Evolutionary conservation across 2,329 filamentous ascomycete species (phyloP), one percentile per base, ranked within the genome.

Genomic region (Elsinoe ampelina): DNA sequence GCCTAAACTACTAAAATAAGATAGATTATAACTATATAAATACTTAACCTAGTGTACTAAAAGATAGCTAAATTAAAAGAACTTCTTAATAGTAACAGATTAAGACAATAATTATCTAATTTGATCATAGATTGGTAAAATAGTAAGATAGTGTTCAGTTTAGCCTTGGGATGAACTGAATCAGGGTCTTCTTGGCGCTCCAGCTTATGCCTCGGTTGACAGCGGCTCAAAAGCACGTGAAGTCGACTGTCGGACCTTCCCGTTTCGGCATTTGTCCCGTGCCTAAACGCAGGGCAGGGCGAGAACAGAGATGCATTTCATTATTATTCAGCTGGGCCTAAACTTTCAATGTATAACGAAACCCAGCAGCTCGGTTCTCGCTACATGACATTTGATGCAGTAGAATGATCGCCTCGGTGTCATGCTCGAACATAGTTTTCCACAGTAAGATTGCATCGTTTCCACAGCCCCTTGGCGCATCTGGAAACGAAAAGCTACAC

Each of bases 161-260:
- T n/a, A n/a, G n/a, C n/a, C n/a, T n/a, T n/a, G n/a, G n/a, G n/a
- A n/a, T n/a, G n/a, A n/a, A n/a, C n/a, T n/a, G n/a, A n/a, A n/a
- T n/a, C n/a, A n/a, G n/a, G n/a, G n/a, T n/a, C n/a, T n/a, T n/a
- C n/a, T n/a, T n/a, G n/a, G n/a, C n/a, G n/a, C n/a, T n/a, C n/a
- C n/a, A n/a, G n/a, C n/a, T n/a, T n/a, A n/a, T n/a, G n/a, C n/a
- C n/a, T n/a, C n/a, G n/a, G n/a, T n/a, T n/a, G n/a, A n/a, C n/a
- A 34, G 48, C 48, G 34, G 48, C 48, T 52, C 48, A 13, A 15
- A 20, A 15, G 45, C 45, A 50, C 45, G 45, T 50, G 45, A 45
- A 45, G 41, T 11, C 30, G 41, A 19, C 15, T 20, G 39, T 15
- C 22, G 39, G 39, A 45, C 41, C 41, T 45, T 19, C 41, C 41